Evolutionary conservation across 1,284 basidiomycete species (phyloP).

Genomic region (Leucoagaricus sp.): DNA sequence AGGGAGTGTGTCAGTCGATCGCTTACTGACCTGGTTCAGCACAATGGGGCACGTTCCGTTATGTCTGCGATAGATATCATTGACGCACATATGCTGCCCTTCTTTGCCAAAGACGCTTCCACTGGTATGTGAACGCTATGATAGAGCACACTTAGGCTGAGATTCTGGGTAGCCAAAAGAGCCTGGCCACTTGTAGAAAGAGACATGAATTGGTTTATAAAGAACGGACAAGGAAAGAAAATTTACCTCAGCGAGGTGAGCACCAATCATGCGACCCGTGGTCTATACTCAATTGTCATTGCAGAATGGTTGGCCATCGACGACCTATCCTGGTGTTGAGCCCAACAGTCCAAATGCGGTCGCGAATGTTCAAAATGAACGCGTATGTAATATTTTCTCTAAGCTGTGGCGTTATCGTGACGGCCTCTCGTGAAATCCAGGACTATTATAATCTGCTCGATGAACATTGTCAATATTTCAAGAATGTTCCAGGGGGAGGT

Average conservation of each 20-base stretch:
- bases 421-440: slow-evolving; percentile 26
- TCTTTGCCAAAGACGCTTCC: slow-evolving; percentile 62
- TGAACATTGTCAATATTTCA: slow-evolving; percentile 59
- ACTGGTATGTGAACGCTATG: slow-evolving; percentile 43
- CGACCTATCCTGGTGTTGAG: slow-evolving; percentile 56
- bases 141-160: neutral
- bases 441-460: slow-evolving; percentile 71
- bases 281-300: neutral
- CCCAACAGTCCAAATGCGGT: slow-evolving; percentile 60
- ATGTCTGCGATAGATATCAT: slow-evolving; percentile 67
- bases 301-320: slow-evolving; percentile 76
- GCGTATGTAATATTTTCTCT: neutral
- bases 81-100: slow-evolving; percentile 74
- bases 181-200: slow-evolving; percentile 63
- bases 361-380: slow-evolving; percentile 56
- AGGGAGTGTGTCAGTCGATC: neutral
- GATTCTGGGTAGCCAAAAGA: slow-evolving; percentile 40
- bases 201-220: slow-evolving; percentile 66
- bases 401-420: slow-evolving; percentile 4
- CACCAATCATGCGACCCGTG: neutral
- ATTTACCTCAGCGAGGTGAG: slow-evolving; percentile 67
- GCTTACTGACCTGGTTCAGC: slow-evolving; percentile 28
- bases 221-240: slow-evolving; percentile 64
- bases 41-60: slow-evolving; percentile 56
- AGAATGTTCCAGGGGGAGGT: slow-evolving; percentile 57